These are phyloP conservation scores for Ceratobasidium papillatum DNA, from an alignment of 1,284 basidiomycete genomes.

Conservation along the genomic window DNA sequence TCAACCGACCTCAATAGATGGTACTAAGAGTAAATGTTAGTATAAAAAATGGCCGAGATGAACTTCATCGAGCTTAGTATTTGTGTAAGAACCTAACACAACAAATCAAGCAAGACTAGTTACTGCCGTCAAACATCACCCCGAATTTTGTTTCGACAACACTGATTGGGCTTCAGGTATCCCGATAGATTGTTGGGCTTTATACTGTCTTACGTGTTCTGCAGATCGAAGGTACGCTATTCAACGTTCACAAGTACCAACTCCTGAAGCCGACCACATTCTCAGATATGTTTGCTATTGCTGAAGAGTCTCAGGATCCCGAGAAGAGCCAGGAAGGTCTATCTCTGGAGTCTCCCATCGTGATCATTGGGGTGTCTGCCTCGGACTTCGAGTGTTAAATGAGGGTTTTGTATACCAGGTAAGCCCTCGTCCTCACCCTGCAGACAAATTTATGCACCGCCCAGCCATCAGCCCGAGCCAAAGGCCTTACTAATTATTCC, in stretches of 20 bases:
- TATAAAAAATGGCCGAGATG: no score
- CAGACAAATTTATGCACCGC: background rate
- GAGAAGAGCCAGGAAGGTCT: background rate
- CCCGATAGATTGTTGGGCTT: background rate
- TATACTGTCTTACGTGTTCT: background rate
- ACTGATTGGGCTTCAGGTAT: constrained; percentile 17
- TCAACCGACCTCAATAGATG: background rate
- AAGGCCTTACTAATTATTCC: constrained; percentile 13
- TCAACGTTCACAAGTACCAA: constrained; percentile 32
- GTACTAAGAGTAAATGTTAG: background rate
- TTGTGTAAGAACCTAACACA: no score
- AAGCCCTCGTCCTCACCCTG: background rate
- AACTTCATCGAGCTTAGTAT: no score
- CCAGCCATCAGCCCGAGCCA: constrained; percentile 11
- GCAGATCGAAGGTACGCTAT: constrained; percentile 13
- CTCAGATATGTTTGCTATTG: constrained; percentile 22
- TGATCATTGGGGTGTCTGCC: constrained; percentile 1
- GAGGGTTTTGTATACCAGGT: constrained; percentile 23
- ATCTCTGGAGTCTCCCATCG: constrained; percentile 2
- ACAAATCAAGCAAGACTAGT: background rate
- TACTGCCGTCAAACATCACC: background rate
- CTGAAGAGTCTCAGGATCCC: background rate
- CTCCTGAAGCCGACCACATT: constrained; percentile 16
- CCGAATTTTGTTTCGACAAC: constrained; percentile 30
- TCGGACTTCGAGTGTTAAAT: constrained; percentile 11